Evolutionary conservation across 2,329 filamentous ascomycete species (phyloP), one percentile per base, ranked within the genome.

Genomic region (Penicillium concentricum): DNA sequence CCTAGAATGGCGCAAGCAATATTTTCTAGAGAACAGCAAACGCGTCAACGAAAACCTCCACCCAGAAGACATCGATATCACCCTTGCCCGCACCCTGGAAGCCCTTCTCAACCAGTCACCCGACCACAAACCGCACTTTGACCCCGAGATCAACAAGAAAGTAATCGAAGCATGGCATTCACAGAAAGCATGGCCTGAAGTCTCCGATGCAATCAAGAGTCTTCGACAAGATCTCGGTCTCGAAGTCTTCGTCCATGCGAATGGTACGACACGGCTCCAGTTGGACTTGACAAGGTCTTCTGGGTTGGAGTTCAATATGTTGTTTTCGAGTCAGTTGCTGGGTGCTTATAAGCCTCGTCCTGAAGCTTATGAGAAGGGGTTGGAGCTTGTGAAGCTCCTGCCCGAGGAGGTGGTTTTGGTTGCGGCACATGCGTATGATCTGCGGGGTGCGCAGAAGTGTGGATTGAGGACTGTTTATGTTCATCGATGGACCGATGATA

Each of bases 401-500:
- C 73, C 81, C 0, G 75, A 81, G n/a, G 76, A 84, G 51, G 77
- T 76, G 18, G 75, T 81, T 10, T 73, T 82, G 76, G 79, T 84
- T 3, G 81, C 82, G 3, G 81, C 81, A 1, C 82, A 85, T 72
- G 79, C 79, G 3, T 84, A 82, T 63, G 83, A 84, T 65, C 51
- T 81, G 22, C 70, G 79, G 16, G 82, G 76, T 1, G 83, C 80
- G 15, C 77, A 77, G 62, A 62, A 63, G 1, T 69, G 76, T 5
- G 82, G 82, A 0, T 77, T 85, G 70, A 76, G 71, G 58, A 84
- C 81, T 0, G 69, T 83, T 0, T 84, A 84, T 64, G 69, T 85
- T 4, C 71, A 78, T 60, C 70, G 82, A 20, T 80, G 76, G 77
- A 84, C 81, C 0, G 82, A 84, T 55, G 82, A 84, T 70, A 62